Conservation (phyloP, 106 monocot species). For the Platanthera guangdongensis region DNA sequence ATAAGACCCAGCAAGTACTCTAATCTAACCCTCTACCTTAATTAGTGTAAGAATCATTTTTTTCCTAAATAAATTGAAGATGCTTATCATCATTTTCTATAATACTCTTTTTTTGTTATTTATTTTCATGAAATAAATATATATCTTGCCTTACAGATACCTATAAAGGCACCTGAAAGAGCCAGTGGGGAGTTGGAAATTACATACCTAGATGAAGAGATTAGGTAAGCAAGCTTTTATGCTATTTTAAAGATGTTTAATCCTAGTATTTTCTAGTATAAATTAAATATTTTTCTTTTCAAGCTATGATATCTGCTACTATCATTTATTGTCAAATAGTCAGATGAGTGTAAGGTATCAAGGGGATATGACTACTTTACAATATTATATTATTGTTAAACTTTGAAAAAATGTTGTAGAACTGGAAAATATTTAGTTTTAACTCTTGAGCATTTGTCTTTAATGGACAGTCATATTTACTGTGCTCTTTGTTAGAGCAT, state of each 20-base stretch:
- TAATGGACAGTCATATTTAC: too few species aligned
- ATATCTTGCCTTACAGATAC: constrained; percentile 25
- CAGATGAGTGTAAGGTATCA: too few species aligned
- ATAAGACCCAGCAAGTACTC: not conserved
- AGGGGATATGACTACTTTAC: too few species aligned
- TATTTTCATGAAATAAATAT: not conserved
- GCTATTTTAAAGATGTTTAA: not conserved
- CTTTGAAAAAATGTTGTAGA: too few species aligned
- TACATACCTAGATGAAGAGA: constrained; percentile 64
- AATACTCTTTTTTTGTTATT: not conserved
- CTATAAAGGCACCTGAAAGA: constrained; percentile 54
- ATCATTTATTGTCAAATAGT: not conserved
- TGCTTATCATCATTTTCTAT: not conserved
- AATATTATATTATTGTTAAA: too few species aligned
- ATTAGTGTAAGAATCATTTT: not conserved
- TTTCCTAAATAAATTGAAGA: not conserved
- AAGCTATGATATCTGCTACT: too few species aligned
- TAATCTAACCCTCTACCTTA: not conserved
- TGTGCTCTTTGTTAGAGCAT: too few species aligned
- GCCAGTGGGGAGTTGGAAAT: constrained; percentile 58
- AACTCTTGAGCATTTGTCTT: too few species aligned
- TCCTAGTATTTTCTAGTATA: not conserved
- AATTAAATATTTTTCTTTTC: not conserved
- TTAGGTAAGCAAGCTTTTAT: constrained; percentile 33
- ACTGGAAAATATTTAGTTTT: too few species aligned